Evolutionary conservation across 164 flowering plant genomes (phyloP), one percentile per base, ranked within the genome.

Genomic region (Aristolochia californica): DNA sequence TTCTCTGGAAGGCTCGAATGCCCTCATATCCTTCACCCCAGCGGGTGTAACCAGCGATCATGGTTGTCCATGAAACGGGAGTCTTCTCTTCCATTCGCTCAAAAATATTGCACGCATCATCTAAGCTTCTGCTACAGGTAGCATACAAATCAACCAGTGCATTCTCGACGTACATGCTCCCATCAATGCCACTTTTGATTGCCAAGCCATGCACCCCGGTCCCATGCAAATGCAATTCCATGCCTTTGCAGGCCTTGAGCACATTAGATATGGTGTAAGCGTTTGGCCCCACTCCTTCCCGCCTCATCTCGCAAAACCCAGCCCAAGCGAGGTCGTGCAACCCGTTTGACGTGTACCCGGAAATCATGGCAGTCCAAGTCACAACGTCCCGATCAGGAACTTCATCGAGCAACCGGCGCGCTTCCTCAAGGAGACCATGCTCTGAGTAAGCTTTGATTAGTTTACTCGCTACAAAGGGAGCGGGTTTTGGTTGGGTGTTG

Each of bases 281-380:
- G 65, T 86, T 91, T 34, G 95, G 95, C 7, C 49, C 24, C 7
- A 66, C 51, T 16, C 62, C 80, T 18, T 55, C 73, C 45, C 59
- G 68, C 20, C 67, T 18, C 96, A 91, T 86, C 38, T 75, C 76
- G 25, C 59, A 16, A 54, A 88, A 87, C 70, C 70, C 11, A 17
- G 5, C 4, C 93, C 85, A 88, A 14, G 95, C 95, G 5, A 63
- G 63, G 22, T 17, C 1, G 58, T 78, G 53, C n/a, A 51, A 64
- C 25, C 65, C 70, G 51, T 80, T 73, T 8, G 80, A 76, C 1
- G 85, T 65, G 75, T 79, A 83, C 15, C 91, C 95, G 0, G 82
- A 20, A 13, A 91, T 81, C 93, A 88, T 80, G 57, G 81, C 76
- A 0, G 96, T 84, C 98, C 98, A 88, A 4, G 88, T 61, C 45